phyloP scores from a whole-genome alignment of 2,329 filamentous ascomycete species.

The Periconia sp. region DNA sequence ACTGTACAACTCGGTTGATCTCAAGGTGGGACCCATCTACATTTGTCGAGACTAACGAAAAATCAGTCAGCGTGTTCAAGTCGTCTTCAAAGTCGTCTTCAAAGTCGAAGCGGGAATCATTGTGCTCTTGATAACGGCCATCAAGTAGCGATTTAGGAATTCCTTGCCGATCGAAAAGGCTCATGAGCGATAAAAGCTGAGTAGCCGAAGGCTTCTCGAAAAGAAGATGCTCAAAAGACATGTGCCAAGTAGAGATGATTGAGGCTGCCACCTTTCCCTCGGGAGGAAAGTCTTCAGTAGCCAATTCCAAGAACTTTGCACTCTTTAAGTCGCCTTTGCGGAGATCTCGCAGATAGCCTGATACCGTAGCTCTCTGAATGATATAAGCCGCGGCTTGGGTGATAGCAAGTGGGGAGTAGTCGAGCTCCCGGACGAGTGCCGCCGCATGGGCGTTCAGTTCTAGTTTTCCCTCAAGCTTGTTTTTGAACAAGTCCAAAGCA shows the following conservation, averaged over 20 bases:
- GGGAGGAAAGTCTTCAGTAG: conserved; percentile 8
- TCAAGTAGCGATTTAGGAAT: conserved; percentile 24
- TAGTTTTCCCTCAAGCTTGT: too few relatives aligned
- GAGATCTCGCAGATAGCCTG: conserved; percentile 37
- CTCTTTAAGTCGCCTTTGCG: conserved; percentile 5
- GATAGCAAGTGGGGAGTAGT: conserved; percentile 15
- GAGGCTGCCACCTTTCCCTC: conserved; percentile 16
- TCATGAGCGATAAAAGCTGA: conserved; percentile 46
- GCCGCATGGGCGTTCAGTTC: too few relatives aligned
- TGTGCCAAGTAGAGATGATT: conserved; percentile 41
- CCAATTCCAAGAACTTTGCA: conserved; percentile 3
- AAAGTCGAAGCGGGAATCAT: not conserved
- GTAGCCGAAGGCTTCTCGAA: conserved; percentile 35
- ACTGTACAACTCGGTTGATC: conserved; percentile 37
- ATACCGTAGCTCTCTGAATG: conserved; percentile 8
- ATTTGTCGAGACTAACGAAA: conserved; percentile 11
- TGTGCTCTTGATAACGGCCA: conserved; percentile 7
- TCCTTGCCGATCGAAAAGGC: conserved; percentile 16
- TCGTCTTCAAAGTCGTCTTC: conserved; percentile 23
- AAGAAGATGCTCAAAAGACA: conserved; percentile 39
- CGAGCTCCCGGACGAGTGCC: conserved; percentile 7
- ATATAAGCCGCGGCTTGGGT: conserved; percentile 37
- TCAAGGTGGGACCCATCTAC: conserved; percentile 15
- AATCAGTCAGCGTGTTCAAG: conserved; percentile 11
- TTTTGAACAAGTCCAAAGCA: conserved; percentile 11